Percentiles rank a stretch among this genome's conserved stretches.
phyloP scores from a whole-genome alignment of 2,329 filamentous ascomycete species.

The Alternaria novae-zelandiae region DNA sequence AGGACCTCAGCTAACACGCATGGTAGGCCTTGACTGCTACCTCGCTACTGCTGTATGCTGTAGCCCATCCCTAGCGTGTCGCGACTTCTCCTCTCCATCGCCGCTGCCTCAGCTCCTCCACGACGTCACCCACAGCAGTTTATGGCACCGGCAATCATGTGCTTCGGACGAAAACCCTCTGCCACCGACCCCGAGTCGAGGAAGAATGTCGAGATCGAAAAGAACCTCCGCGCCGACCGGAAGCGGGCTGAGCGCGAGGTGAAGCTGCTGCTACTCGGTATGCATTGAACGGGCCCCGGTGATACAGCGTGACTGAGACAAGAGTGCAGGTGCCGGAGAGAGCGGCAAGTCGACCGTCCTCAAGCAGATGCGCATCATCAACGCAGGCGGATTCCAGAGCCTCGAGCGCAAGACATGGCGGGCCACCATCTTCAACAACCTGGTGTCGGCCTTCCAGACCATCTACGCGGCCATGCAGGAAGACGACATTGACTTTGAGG shows the following conservation, averaged over 20 bases:
- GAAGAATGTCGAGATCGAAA: slow-evolving; percentile 78
- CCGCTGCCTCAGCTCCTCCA: slow-evolving; percentile 6
- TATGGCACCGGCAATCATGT: slow-evolving; percentile 56
- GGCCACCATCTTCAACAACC: slow-evolving; percentile 93
- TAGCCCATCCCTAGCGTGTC: slow-evolving; percentile 5
- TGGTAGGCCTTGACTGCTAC: slow-evolving; percentile 1
- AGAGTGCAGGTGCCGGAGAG: slow-evolving; percentile 81
- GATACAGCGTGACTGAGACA: slow-evolving; percentile 29
- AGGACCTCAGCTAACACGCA: neutral
- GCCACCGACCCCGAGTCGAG: slow-evolving; percentile 55
- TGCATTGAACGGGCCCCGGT: slow-evolving; percentile 37
- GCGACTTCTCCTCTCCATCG: slow-evolving; percentile 5
- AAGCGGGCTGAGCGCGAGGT: slow-evolving; percentile 86
- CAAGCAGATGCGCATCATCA: slow-evolving; percentile 99
- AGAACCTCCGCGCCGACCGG: slow-evolving; percentile 82
- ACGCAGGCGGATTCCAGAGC: slow-evolving; percentile 88
- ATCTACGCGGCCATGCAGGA: slow-evolving; percentile 91
- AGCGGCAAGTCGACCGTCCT: slow-evolving; percentile 95
- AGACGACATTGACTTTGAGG: slow-evolving; percentile 78
- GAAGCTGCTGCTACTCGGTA: slow-evolving; percentile 92
- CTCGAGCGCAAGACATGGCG: slow-evolving; percentile 92
- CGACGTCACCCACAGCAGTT: slow-evolving; percentile 6
- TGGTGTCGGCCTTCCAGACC: slow-evolving; percentile 89
- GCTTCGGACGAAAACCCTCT: slow-evolving; percentile 58
- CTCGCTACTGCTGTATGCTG: slow-evolving; percentile 7